Base-by-base conservation (phyloP, 352 stramenopile genomes). In the Globisporangium lucens region DNA sequence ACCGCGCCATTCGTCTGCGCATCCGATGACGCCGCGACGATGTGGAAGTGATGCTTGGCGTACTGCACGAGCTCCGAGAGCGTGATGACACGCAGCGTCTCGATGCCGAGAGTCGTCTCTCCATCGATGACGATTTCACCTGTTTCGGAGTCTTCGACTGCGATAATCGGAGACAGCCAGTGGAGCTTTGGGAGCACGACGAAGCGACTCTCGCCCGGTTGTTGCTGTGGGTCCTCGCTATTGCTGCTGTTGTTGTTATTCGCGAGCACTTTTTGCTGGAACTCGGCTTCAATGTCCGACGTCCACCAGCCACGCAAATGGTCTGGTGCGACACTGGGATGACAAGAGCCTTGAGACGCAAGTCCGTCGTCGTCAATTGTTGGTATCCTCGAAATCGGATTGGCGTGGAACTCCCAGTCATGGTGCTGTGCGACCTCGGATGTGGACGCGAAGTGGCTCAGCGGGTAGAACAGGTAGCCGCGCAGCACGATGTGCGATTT, bases 281-380 rank as follows among this genome's bases (percentile, higher is more conserved):
- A 70, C 33, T 92, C 77, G 4, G 41, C 56, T 47, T 83, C 75
- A 10, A 84, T 61, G 53, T 89, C 75, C 7, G 75, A 69, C 10
- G 80, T 89, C 84, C 84, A 92, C 84, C 84, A 92, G 9, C 84
- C 82, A 17, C 79, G 71, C n/a, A 89, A 74, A 43, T 90, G 82
- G 43, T 79, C 67, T 1, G 27, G 27, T 15, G 78, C 77, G 56
- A 90, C 75, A n/a, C 60, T 68, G 7, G 70, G 62, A 53, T 85
- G 53, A 22, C 53, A 56, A 15, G 49, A 56, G 33, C 22, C 22
- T 15, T 56, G 22, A 29, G n/a, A 13, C 3, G 20, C 22, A 30
- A 30, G 49, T 1, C 3, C 9, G 22, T 30, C 38, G 5, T 20
- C 12, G 20, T 46, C 49, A 56, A 8, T 27, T 55, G 20, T 22